Conservation (phyloP, 169 alveolate genomes). For the Theileria parva region DNA sequence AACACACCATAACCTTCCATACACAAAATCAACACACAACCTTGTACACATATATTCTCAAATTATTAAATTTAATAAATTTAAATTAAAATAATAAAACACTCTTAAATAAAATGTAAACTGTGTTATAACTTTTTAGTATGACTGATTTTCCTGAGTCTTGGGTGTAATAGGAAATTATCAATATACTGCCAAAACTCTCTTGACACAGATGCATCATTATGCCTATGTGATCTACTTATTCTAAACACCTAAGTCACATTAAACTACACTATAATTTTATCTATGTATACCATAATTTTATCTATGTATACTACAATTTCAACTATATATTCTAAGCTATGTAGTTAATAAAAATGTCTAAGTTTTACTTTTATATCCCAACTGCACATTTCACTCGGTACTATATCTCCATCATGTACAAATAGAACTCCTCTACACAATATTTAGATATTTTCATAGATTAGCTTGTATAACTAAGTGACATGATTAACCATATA, state of each 20-base stretch:
- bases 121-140: conserved; percentile 27
- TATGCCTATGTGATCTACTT: conserved; percentile 60
- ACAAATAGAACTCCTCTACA: conserved; percentile 57
- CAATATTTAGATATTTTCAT: neutral
- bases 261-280: too few species aligned
- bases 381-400: conserved; percentile 64
- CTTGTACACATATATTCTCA: neutral
- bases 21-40: neutral
- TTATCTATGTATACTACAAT: too few species aligned
- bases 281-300: too few species aligned
- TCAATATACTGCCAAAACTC: conserved; percentile 69
- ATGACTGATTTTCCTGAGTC: conserved; percentile 43
- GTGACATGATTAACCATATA: neutral
- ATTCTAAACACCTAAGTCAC: conserved; percentile 50
- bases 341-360: neutral
- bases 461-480: neutral
- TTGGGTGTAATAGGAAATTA: conserved; percentile 57
- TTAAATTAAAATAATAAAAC: too few species aligned
- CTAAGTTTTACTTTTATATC: conserved; percentile 48
- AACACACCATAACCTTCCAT: neutral
- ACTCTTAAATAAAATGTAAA: too few species aligned
- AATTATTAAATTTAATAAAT: too few species aligned
- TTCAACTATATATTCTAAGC: neutral
- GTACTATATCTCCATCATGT: conserved; percentile 58
- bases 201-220: conserved; percentile 63